phyloP scores from a whole-genome alignment of 768 basidiomycete species.

The Psilocybe sp. region DNA sequence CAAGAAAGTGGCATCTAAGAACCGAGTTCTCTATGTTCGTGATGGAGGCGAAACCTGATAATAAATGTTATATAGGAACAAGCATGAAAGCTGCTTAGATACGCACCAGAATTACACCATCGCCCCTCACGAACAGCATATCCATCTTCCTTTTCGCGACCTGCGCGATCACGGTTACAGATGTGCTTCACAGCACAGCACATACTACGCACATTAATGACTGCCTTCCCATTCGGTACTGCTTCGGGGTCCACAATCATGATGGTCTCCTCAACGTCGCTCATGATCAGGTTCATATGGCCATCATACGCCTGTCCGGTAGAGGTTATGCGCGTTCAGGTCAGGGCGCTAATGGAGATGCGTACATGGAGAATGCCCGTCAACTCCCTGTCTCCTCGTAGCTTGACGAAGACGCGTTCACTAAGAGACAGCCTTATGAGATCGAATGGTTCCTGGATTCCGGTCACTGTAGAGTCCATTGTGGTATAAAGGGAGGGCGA shows the following conservation, averaged over 20 bases:
- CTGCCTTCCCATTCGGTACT: slow-evolving; percentile 49
- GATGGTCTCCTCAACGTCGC: slow-evolving; percentile 96
- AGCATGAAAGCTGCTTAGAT: slow-evolving; percentile 2
- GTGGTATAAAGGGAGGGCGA: not conserved
- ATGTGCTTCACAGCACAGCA: not conserved
- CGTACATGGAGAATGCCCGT: slow-evolving; percentile 90
- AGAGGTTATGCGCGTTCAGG: slow-evolving; percentile 9
- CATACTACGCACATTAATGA: slow-evolving; percentile 55
- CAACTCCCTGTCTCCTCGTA: slow-evolving; percentile 91
- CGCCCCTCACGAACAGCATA: slow-evolving; percentile 97
- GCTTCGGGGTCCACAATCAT: slow-evolving; percentile 92
- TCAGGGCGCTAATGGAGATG: slow-evolving; percentile 11
- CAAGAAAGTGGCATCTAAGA: too few species aligned
- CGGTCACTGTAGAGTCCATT: slow-evolving; percentile 71
- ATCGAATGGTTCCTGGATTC: slow-evolving; percentile 96
- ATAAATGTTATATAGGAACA: slow-evolving; percentile 6
- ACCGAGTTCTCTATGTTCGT: slow-evolving; percentile 44
- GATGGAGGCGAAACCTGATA: slow-evolving; percentile 77
- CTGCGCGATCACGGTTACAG: slow-evolving; percentile 35
- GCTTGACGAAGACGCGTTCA: slow-evolving; percentile 97
- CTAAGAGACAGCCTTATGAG: slow-evolving; percentile 93
- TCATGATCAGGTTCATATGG: slow-evolving; percentile 99
- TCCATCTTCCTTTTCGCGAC: slow-evolving; percentile 92
- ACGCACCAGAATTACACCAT: slow-evolving; percentile 92
- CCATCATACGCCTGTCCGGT: slow-evolving; percentile 89